phyloP scores from a whole-genome alignment of 1,139 yeast genomes.

The Blastobotrys elegans region DNA sequence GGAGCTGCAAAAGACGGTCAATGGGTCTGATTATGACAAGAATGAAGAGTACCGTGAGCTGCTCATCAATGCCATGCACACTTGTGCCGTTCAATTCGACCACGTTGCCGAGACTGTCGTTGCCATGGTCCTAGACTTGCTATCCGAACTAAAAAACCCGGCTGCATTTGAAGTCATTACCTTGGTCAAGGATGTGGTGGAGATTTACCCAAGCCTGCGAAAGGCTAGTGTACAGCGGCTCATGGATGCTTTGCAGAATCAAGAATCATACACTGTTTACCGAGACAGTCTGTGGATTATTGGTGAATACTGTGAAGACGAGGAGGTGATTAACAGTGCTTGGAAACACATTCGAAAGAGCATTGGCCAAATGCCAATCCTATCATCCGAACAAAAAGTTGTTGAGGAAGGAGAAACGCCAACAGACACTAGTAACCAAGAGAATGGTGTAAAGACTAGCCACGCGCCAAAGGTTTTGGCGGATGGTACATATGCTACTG shows the following conservation, averaged over 20 bases:
- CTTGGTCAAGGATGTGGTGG: constrained; percentile 91
- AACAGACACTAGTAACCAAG: constrained; percentile 26
- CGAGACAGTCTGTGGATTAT: constrained; percentile 94
- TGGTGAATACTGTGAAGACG: constrained; percentile 83
- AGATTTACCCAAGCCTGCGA: constrained; percentile 81
- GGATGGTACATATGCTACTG: constrained; percentile 98
- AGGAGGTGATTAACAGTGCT: constrained; percentile 67
- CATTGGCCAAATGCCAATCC: constrained; percentile 88
- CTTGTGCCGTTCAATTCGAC: constrained; percentile 79
- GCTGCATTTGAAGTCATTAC: constrained; percentile 88
- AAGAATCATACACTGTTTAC: constrained; percentile 84
- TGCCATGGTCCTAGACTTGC: constrained; percentile 78
- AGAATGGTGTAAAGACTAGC: constrained; percentile 32
- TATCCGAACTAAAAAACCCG: constrained; percentile 74
- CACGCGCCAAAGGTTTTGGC: constrained; percentile 84
- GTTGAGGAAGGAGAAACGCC: constrained; percentile 33
- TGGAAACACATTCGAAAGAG: constrained; percentile 84
- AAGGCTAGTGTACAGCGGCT: constrained; percentile 60
- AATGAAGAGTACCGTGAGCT: constrained; percentile 83
- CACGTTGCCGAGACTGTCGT: constrained; percentile 93
- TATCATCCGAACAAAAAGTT: constrained; percentile 59
- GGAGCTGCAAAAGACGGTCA: constrained; percentile 69
- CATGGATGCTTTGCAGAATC: constrained; percentile 55
- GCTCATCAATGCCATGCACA: constrained; percentile 82
- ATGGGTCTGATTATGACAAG: constrained; percentile 62